phyloP scores from a whole-genome alignment of 2,329 filamentous ascomycete genomes.

The Monosporascus cannonballus region DNA sequence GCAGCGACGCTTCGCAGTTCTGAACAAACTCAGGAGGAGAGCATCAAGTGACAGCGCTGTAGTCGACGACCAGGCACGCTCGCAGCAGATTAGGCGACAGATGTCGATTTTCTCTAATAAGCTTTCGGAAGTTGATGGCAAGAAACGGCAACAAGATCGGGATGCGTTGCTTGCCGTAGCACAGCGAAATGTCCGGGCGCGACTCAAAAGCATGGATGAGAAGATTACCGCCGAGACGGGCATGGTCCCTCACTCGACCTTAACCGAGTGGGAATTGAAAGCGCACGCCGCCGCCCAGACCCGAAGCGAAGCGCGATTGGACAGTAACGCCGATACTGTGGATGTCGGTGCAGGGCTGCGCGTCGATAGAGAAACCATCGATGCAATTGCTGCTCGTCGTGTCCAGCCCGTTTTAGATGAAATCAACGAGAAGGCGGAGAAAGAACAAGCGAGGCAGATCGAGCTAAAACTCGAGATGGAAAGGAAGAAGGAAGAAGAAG shows the following conservation, averaged over 20 bases:
- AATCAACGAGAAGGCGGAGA: conserved; percentile 72
- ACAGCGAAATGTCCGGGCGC: conserved; percentile 77
- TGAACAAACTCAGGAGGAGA: conserved; percentile 53
- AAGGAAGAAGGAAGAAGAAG: conserved; percentile 53
- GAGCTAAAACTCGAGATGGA: conserved; percentile 59
- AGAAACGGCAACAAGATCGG: conserved; percentile 70
- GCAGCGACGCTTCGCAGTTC: conserved; percentile 41
- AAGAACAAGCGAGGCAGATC: conserved; percentile 60
- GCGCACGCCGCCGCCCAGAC: conserved; percentile 63
- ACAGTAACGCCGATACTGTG: conserved; percentile 48
- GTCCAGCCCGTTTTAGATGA: conserved; percentile 82
- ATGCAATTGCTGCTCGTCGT: conserved; percentile 69
- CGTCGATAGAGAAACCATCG: conserved; percentile 70
- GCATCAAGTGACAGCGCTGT: conserved; percentile 61
- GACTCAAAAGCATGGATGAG: conserved; percentile 75
- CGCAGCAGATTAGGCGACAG: conserved; percentile 66
- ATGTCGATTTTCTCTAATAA: conserved; percentile 72
- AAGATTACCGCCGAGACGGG: conserved; percentile 72
- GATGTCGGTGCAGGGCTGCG: conserved; percentile 77
- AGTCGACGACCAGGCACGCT: conserved; percentile 60
- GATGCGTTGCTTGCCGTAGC: conserved; percentile 71
- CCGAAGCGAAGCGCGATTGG: conserved; percentile 54
- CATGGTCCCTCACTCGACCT: conserved; percentile 59
- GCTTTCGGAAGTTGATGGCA: conserved; percentile 61
- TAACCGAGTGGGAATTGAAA: conserved; percentile 74